Conservation (phyloP, 2,329 filamentous ascomycete species). For the Alternaria sp. region DNA sequence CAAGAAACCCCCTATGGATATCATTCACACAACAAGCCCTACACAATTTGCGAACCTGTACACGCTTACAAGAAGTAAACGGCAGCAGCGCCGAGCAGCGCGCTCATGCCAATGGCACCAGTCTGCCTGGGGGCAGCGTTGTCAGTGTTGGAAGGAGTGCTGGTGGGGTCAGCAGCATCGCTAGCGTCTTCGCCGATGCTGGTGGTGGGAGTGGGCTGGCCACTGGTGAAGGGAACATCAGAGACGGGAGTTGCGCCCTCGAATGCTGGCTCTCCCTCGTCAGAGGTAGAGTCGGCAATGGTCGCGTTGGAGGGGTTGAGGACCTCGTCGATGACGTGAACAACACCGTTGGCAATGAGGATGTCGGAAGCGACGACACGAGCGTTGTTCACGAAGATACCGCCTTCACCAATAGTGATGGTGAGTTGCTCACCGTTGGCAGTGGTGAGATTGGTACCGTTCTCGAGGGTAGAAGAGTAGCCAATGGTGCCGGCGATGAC, state of each 20-base stretch:
- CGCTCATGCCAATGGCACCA: slow-evolving; percentile 54
- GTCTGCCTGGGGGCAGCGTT: slow-evolving; percentile 42
- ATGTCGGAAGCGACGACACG: slow-evolving; percentile 51
- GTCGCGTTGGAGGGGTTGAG: slow-evolving; percentile 60
- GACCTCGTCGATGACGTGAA: slow-evolving; percentile 63
- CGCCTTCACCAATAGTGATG: slow-evolving; percentile 46
- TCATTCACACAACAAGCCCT: neutral
- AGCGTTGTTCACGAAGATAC: slow-evolving; percentile 54
- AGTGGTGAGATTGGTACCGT: slow-evolving; percentile 49
- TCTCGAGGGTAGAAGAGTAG: slow-evolving; percentile 57
- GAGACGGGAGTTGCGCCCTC: slow-evolving; percentile 56
- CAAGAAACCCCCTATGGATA: neutral
- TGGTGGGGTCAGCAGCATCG: slow-evolving; percentile 23
- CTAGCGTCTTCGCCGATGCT: slow-evolving; percentile 44
- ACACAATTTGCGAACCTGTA: neutral
- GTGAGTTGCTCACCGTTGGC: slow-evolving; percentile 49
- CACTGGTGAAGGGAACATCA: slow-evolving; percentile 62
- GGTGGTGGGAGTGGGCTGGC: slow-evolving; percentile 56
- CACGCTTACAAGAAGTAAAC: slow-evolving; percentile 28
- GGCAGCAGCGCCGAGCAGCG: slow-evolving; percentile 56
- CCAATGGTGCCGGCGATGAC: slow-evolving; percentile 62
- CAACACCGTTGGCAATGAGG: slow-evolving; percentile 54
- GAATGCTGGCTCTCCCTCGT: slow-evolving; percentile 61
- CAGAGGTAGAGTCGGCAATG: slow-evolving; percentile 51
- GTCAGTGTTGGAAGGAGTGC: slow-evolving; percentile 25